Base-by-base conservation (phyloP, 2,329 filamentous ascomycete species). In the Penicillium polonicum region DNA sequence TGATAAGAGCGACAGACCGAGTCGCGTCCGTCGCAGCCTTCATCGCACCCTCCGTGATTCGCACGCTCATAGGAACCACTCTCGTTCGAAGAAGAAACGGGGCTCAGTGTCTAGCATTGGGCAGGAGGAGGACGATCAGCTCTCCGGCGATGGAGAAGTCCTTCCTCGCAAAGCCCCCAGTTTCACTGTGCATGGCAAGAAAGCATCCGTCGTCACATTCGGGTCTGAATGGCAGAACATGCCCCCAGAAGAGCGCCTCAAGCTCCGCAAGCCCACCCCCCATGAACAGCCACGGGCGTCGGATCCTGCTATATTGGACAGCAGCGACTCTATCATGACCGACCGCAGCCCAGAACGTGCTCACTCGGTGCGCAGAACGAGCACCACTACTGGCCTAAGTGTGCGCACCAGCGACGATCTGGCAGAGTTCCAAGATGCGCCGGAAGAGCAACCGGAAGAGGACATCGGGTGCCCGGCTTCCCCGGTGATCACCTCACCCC, bases 111-210 rank as follows among this genome's bases (percentile, higher is more conserved):
- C 85, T 3, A 88, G 84, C 41, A 74, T 80, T 48, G 79, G 80
- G 17, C 76, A 81, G 43, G 76, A 75, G 12, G 83, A 85, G 35
- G 84, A 85, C 19, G 78, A 68, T 48, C 73, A 69, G 70, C 73
- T 61, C 19, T 58, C 65, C n/a, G 57, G 59, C 68, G 83, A 76
- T 79, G 89, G 70, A 38, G 89, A 91, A 65, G 86, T 89, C 12
- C 81, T 99, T 13, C 81, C 89, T 7, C 86, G 94, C 48, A 88
- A 89, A 13, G 86, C 90, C 13, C 91, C 91, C 5, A 96, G 91
- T 67, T 99, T 99, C 73, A 96, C 94, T 4, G 88, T 99, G 4
- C 94, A 99, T 70, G 93, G 94, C 60, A 99, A 97, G 79, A 97
- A 99, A 75, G 94, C 94, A 3, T 96, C 92, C 1, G 90, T 99